phyloP scores from a whole-genome alignment of 805 yeast genomes.

The Myxozyma neglecta region DNA sequence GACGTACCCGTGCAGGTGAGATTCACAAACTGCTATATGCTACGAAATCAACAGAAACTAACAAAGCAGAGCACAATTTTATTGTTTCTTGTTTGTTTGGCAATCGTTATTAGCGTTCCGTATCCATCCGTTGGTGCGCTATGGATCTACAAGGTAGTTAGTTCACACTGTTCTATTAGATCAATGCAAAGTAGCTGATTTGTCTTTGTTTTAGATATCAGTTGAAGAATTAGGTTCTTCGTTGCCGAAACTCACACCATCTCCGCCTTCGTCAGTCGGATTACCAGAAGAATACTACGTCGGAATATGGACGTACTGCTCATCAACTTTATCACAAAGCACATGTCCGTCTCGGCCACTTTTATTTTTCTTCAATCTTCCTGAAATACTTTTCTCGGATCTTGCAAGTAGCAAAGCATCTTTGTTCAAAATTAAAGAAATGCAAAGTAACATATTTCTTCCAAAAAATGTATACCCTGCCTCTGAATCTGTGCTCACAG shows the following conservation, averaged over 20 bases:
- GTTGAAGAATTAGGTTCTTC: slow-evolving; percentile 24
- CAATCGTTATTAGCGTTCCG: slow-evolving; percentile 5
- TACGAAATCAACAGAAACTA: background rate
- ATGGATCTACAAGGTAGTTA: slow-evolving; percentile 14
- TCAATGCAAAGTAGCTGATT: background rate
- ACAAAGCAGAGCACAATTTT: background rate
- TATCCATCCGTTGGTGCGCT: background rate
- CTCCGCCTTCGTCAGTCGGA: slow-evolving; percentile 19
- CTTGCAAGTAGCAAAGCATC: background rate
- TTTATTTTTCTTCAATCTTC: slow-evolving; percentile 21
- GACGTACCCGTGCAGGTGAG: no score
- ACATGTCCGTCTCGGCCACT: slow-evolving; percentile 19
- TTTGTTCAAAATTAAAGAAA: slow-evolving; percentile 2
- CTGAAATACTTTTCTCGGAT: slow-evolving; percentile 7
- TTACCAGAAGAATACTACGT: slow-evolving; percentile 25
- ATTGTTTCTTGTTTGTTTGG: slow-evolving; percentile 1
- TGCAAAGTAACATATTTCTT: slow-evolving; percentile 19
- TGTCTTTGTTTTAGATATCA: background rate
- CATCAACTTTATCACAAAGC: background rate
- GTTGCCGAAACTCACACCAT: slow-evolving; percentile 18
- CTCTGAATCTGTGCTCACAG: background rate
- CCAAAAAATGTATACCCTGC: slow-evolving; percentile 13
- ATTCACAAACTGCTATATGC: no score
- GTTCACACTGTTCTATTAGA: background rate
- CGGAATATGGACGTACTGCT: slow-evolving; percentile 29